Conservation (phyloP, 345 rosid genomes). For the Reutealis trisperma region DNA sequence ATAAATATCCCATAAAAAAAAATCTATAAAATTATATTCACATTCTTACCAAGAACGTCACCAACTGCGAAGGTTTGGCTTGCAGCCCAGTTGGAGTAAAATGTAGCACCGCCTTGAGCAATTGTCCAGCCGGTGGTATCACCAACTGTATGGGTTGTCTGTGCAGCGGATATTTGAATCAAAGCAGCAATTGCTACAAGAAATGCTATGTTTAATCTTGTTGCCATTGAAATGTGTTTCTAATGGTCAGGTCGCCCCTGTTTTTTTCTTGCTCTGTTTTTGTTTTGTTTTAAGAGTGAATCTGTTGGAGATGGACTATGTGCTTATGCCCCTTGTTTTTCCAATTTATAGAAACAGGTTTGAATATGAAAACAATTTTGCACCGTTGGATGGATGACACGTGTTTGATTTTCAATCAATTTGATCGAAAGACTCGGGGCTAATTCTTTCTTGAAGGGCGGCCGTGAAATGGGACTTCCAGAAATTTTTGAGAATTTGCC, state of each 20-base stretch:
- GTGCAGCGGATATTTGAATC: constrained; percentile 31
- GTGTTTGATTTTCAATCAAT: neutral
- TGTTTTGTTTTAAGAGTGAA: neutral
- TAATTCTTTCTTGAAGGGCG: neutral
- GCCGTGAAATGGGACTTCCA: constrained; percentile 17
- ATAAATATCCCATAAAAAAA: neutral
- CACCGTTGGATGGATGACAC: constrained; percentile 21
- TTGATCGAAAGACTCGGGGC: neutral
- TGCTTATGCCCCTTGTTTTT: neutral
- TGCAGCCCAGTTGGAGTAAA: constrained; percentile 27
- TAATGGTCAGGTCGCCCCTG: constrained; percentile 39
- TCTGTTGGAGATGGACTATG: neutral
- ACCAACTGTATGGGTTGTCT: constrained; percentile 40
- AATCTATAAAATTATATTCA: neutral
- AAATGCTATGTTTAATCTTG: constrained; percentile 13
- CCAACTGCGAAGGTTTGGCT: constrained; percentile 10
- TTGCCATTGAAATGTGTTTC: constrained; percentile 41
- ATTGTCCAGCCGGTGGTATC: constrained; percentile 44
- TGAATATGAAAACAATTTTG: neutral
- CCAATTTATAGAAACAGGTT: constrained; percentile 20
- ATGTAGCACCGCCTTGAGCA: constrained; percentile 16
- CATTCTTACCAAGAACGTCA: constrained; percentile 21
- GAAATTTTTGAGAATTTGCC: constrained; percentile 16
- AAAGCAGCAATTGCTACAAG: constrained; percentile 29
- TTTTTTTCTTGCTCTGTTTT: constrained; percentile 12